A percentile compares a stretch with the other conserved stretches of the same genome.
phyloP scores from a whole-genome alignment of 2,329 filamentous ascomycete species.

The Arthrobotrys megalospora region DNA sequence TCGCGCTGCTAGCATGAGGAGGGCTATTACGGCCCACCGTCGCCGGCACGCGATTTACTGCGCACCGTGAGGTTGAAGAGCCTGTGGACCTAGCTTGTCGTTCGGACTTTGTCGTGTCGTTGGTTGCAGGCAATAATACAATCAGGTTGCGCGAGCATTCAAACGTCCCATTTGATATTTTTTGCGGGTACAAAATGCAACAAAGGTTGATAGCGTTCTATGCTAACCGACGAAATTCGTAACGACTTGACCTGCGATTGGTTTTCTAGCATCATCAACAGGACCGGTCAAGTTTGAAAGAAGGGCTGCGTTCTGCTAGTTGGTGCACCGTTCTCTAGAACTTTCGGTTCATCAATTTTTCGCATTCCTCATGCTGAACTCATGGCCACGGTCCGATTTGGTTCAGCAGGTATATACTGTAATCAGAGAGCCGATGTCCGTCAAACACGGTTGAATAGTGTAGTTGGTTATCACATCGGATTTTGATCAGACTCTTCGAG shows the following conservation, averaged over 20 bases:
- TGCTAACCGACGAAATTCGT: too few species aligned
- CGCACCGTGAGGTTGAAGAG: not conserved
- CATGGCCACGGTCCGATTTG: too few species aligned
- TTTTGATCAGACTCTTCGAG: constrained; percentile 43
- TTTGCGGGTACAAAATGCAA: constrained; percentile 9
- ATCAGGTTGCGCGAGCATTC: not conserved
- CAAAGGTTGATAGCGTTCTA: too few species aligned
- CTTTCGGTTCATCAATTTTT: too few species aligned
- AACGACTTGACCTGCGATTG: too few species aligned
- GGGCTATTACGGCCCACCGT: not conserved
- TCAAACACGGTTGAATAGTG: constrained; percentile 59
- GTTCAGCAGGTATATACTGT: not conserved
- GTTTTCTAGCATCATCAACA: too few species aligned
- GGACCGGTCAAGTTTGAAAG: too few species aligned
- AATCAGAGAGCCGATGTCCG: not conserved
- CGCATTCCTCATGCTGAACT: too few species aligned
- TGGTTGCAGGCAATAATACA: not conserved
- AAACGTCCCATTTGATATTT: not conserved
- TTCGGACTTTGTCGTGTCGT: not conserved
- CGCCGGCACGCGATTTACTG: not conserved
- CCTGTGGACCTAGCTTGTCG: not conserved
- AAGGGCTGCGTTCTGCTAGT: too few species aligned
- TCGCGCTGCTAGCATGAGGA: constrained; percentile 9
- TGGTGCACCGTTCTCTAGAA: too few species aligned
- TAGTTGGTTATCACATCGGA: constrained; percentile 62